A percentile compares a stretch with the other conserved stretches of the same genome.
Evolutionary conservation across 495 filamentous ascomycete genomes (phyloP).

Genomic region (Aspergillus asperescens): DNA sequence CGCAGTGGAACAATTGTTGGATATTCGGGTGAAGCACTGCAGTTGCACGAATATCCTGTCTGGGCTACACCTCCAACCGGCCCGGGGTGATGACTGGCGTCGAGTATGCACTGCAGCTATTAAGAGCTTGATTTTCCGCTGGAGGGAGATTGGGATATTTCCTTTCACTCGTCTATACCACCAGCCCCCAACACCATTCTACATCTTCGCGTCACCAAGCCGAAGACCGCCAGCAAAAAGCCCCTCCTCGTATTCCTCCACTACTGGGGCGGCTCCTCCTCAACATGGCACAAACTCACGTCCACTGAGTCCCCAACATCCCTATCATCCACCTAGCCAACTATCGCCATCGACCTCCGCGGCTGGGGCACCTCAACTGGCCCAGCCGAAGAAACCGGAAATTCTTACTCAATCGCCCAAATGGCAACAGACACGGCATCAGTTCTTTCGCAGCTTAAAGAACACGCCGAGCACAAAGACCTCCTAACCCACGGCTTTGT

Average conservation of each 20-base stretch:
- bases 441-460: conserved; percentile 18
- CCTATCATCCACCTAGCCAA: conserved; percentile 19
- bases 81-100: too few species aligned
- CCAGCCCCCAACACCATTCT: conserved; percentile 1
- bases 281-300: conserved; percentile 32
- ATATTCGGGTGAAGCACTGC: too few species aligned
- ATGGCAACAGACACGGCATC: conserved; percentile 31
- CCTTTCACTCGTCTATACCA: too few species aligned
- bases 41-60: too few species aligned
- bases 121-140: too few species aligned
- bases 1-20: too few species aligned
- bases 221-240: not conserved
- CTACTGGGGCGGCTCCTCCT: conserved; percentile 42
- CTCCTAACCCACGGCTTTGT: conserved; percentile 25
- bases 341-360: conserved; percentile 30
- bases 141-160: too few species aligned
- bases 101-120: too few species aligned
- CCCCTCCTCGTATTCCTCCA: conserved; percentile 37
- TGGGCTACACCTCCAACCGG: too few species aligned
- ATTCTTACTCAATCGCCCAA: conserved; percentile 22
- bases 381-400: conserved; percentile 11
- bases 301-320: conserved; percentile 18
- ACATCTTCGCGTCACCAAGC: conserved; percentile 12
- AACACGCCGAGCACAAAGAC: not conserved
- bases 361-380: conserved; percentile 39